These are phyloP conservation scores for Diaporthe humulicola DNA, from an alignment of 2,329 filamentous ascomycete genomes.

Conservation along the genomic window DNA sequence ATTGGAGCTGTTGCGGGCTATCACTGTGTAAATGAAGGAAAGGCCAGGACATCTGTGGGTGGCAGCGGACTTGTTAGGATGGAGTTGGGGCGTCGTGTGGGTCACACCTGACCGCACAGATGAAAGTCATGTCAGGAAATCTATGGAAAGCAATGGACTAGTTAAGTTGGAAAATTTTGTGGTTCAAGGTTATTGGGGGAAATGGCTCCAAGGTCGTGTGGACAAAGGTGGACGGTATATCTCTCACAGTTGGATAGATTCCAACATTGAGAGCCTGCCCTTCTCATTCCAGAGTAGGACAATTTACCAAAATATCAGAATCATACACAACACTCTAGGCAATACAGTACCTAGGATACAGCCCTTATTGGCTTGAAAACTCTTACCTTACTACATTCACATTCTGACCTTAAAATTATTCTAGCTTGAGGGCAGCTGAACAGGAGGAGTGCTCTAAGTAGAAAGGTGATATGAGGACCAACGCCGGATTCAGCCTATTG, in stretches of 20 bases:
- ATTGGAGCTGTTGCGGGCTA: constrained; percentile 19
- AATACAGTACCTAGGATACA: background rate
- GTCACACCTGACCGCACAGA: background rate
- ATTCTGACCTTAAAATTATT: too few species aligned
- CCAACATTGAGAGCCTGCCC: background rate
- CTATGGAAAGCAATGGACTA: background rate
- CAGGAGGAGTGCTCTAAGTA: too few species aligned
- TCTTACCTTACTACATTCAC: too few species aligned
- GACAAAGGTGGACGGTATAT: background rate
- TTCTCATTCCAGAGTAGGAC: background rate
- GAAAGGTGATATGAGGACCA: background rate
- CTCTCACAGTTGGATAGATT: background rate
- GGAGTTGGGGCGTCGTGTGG: background rate
- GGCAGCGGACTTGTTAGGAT: background rate
- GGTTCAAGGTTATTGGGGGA: constrained; percentile 17
- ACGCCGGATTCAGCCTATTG: background rate
- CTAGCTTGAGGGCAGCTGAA: too few species aligned
- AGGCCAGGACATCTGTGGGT: background rate
- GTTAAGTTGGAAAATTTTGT: constrained; percentile 13
- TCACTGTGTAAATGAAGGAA: background rate
- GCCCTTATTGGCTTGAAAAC: too few species aligned
- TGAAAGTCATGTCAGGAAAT: background rate
- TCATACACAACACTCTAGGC: background rate
- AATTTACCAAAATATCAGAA: background rate
- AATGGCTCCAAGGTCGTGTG: constrained; percentile 8